These are phyloP conservation scores for Ulota crispa DNA, from an alignment of 225 moss, liverwort and hornwort genomes.

Conservation along the genomic window DNA sequence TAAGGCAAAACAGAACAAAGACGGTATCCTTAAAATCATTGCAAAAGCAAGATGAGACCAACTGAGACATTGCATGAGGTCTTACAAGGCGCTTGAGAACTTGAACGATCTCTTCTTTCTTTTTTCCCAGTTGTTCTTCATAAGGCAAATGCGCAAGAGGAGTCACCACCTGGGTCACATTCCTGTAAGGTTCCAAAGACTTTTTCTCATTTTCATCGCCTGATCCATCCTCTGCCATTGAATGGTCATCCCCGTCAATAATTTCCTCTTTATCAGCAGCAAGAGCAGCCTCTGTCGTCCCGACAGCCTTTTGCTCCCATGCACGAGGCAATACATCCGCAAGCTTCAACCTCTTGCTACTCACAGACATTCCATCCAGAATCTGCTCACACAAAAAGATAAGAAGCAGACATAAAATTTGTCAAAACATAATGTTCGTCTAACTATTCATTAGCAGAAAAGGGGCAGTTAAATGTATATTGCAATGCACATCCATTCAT, in stretches of 20 bases:
- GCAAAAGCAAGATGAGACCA: neutral
- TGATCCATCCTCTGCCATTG: constrained; percentile 49
- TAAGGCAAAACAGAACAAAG: neutral
- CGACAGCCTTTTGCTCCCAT: constrained; percentile 79
- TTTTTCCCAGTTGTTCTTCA: constrained; percentile 77
- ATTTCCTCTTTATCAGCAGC: constrained; percentile 42
- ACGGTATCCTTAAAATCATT: neutral
- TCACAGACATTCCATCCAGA: constrained; percentile 70
- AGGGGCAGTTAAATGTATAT: neutral
- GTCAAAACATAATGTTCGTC: neutral
- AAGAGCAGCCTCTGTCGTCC: constrained; percentile 41
- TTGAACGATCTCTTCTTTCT: constrained; percentile 77
- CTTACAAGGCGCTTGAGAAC: constrained; percentile 94
- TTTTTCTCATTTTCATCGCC: constrained; percentile 51
- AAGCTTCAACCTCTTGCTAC: constrained; percentile 71
- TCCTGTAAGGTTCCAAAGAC: constrained; percentile 59
- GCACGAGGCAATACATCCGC: constrained; percentile 84
- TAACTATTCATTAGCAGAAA: neutral
- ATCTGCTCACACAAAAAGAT: constrained; percentile 52
- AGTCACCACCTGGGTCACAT: constrained; percentile 91
- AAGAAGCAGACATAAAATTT: neutral
- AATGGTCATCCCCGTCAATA: constrained; percentile 30
- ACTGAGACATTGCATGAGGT: neutral
- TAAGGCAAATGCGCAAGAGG: constrained; percentile 78
- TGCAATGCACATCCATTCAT: neutral